phyloP scores from a whole-genome alignment of 176 grass and related monocot species.

The Stipa capillata region DNA sequence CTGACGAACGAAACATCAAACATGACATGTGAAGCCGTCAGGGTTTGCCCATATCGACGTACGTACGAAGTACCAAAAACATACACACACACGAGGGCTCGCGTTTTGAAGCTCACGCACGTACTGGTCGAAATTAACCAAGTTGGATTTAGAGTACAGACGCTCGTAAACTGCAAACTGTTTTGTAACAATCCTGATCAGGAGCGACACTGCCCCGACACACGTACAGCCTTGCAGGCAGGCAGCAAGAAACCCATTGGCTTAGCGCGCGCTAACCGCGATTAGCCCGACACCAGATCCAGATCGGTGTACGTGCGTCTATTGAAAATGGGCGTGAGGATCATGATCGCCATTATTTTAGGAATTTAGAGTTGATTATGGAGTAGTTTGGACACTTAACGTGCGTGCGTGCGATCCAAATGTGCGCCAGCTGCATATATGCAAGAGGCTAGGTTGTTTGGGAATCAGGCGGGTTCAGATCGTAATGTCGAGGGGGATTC shows the following conservation, averaged over 20 bases:
- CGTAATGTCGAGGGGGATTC: slow-evolving; percentile 24
- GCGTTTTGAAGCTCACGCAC: background rate
- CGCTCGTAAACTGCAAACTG: background rate
- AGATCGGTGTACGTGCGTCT: slow-evolving; percentile 19
- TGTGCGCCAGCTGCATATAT: background rate
- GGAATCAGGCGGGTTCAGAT: background rate
- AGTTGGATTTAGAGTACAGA: background rate
- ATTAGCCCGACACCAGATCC: slow-evolving; percentile 26
- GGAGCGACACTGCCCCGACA: slow-evolving; percentile 26
- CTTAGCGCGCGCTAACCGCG: background rate
- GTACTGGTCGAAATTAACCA: background rate
- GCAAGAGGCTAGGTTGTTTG: background rate
- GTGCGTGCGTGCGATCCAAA: slow-evolving; percentile 11
- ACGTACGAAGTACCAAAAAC: background rate
- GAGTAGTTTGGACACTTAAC: background rate
- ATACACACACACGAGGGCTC: background rate
- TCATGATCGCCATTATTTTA: background rate
- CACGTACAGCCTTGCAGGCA: background rate
- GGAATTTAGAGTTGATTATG: background rate
- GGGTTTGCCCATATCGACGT: slow-evolving; percentile 7
- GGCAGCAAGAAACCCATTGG: background rate
- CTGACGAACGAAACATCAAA: background rate
- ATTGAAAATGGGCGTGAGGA: background rate
- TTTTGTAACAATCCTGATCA: background rate
- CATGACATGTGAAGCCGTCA: slow-evolving; percentile 20